These are phyloP conservation scores for Phtheirospermum japonicum DNA, from an alignment of 257 asterid genomes.

Conservation along the genomic window DNA sequence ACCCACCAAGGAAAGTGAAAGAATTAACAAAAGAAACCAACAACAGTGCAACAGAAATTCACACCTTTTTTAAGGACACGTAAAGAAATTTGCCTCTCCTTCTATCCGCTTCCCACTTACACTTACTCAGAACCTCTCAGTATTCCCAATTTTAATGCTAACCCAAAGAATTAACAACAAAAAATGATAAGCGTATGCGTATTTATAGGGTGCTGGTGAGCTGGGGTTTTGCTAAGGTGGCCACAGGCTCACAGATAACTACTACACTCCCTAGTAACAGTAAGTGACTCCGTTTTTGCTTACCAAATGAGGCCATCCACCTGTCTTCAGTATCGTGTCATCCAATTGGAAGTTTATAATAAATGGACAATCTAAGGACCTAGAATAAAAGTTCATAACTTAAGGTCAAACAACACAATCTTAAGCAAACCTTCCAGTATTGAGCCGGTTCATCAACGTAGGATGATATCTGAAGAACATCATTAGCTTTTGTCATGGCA, in stretches of 20 bases:
- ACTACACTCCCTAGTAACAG: no score
- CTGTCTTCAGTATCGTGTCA: constrained; percentile 71
- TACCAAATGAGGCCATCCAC: no score
- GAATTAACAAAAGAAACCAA: no score
- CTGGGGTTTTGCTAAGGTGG: no score
- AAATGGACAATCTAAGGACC: constrained; percentile 11
- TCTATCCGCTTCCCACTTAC: no score
- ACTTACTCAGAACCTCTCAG: no score
- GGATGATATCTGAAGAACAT: constrained; percentile 56
- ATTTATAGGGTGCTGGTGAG: no score
- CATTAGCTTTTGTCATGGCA: constrained; percentile 76
- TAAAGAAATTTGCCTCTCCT: not conserved
- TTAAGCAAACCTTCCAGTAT: constrained; percentile 89
- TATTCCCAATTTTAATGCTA: no score
- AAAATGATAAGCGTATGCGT: no score
- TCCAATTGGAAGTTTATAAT: constrained; percentile 57
- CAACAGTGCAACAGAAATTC: not conserved
- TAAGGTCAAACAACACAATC: constrained; percentile 2
- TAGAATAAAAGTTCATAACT: constrained; percentile 1
- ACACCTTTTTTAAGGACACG: not conserved
- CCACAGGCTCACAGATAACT: no score
- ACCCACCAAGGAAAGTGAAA: not conserved
- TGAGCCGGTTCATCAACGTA: constrained; percentile 65
- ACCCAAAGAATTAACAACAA: no score
- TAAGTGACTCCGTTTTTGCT: no score